Conservation (phyloP, 306 rosid species). For the Castanea crenata region DNA sequence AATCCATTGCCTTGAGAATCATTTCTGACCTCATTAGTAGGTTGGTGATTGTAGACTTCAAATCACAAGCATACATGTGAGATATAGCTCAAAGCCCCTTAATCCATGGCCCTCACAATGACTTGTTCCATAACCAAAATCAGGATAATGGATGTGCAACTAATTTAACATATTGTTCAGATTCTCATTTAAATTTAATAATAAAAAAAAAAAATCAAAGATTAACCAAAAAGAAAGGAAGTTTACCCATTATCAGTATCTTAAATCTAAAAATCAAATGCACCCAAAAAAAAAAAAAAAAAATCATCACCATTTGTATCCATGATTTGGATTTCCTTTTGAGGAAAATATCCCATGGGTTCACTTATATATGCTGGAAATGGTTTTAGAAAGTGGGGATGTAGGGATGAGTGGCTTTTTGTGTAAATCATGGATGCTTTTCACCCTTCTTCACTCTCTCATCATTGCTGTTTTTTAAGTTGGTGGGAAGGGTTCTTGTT, state of each 20-base stretch:
- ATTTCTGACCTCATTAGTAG: not conserved
- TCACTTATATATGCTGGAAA: not conserved
- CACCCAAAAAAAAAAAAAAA: not conserved
- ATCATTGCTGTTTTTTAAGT: conserved; percentile 47
- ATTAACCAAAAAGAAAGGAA: too few species aligned
- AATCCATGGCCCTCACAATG: not conserved
- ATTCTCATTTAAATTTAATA: too few species aligned
- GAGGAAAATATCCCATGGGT: conserved; percentile 17
- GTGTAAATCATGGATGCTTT: conserved; percentile 28
- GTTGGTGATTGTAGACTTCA: not conserved
- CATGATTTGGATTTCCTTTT: conserved; percentile 12
- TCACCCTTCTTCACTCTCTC: conserved; percentile 19
- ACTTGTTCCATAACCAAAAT: conserved; percentile 4
- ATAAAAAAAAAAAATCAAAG: too few species aligned
- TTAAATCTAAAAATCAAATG: not conserved
- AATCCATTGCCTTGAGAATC: not conserved
- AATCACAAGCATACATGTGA: not conserved
- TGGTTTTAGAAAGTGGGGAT: not conserved
- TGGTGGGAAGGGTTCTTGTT: conserved; percentile 63
- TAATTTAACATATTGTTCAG: too few species aligned
- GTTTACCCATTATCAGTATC: not conserved
- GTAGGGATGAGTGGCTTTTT: conserved; percentile 6
- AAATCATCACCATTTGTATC: not conserved
- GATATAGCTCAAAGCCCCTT: not conserved
- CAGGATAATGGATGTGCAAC: not conserved